phyloP scores from a whole-genome alignment of 768 basidiomycete genomes.

The Lactifluus volemus region DNA sequence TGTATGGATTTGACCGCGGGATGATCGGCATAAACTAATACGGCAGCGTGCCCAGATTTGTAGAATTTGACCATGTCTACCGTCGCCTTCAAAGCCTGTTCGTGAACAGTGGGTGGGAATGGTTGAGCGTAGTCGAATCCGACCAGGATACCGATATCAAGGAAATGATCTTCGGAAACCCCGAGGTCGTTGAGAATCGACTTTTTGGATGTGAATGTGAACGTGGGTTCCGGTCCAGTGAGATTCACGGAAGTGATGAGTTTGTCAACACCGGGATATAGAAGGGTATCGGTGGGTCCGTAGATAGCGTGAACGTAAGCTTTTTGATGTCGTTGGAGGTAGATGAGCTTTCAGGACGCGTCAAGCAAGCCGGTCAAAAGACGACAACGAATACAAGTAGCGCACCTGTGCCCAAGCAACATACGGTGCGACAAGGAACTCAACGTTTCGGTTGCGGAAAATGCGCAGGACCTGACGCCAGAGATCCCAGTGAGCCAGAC shows the following conservation, averaged over 20 bases:
- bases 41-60: slow-evolving; percentile 80
- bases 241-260: slow-evolving; percentile 87
- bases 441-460: slow-evolving; percentile 90
- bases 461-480: slow-evolving; percentile 88
- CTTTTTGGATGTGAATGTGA: slow-evolving; percentile 80
- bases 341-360: slow-evolving; percentile 62
- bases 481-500: slow-evolving; percentile 78
- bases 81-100: slow-evolving; percentile 73
- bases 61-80: slow-evolving; percentile 91
- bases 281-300: slow-evolving; percentile 81
- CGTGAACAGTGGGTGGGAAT: slow-evolving; percentile 76
- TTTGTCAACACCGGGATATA: slow-evolving; percentile 83
- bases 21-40: slow-evolving; percentile 69
- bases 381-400: slow-evolving; percentile 15
- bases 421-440: slow-evolving; percentile 95
- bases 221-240: slow-evolving; percentile 52
- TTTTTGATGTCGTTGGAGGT: slow-evolving; percentile 88
- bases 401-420: slow-evolving; percentile 91
- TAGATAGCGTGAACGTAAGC: slow-evolving; percentile 92
- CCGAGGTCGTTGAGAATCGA: slow-evolving; percentile 55
- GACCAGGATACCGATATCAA: slow-evolving; percentile 87
- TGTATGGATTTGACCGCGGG: slow-evolving; percentile 70
- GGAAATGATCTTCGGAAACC: slow-evolving; percentile 82
- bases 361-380: background rate
- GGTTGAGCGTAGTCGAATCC: slow-evolving; percentile 77